Evolutionary conservation across 768 basidiomycete genomes (phyloP).

Genomic region (Glaciozyma martinii): DNA sequence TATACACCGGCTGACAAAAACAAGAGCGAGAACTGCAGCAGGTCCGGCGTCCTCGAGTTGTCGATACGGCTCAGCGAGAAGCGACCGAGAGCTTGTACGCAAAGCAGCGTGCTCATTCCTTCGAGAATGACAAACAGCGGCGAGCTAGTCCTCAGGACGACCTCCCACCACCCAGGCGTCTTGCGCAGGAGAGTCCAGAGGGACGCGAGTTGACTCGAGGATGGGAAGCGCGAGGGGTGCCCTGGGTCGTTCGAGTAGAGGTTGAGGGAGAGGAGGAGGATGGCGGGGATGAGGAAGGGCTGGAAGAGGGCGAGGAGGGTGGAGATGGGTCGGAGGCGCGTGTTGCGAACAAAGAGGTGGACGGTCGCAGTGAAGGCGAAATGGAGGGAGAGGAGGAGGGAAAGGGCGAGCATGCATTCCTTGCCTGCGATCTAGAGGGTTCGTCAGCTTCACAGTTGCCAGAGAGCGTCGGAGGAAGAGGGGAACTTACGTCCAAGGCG

Average conservation of each 20-base stretch:
- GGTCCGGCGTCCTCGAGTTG: conserved; percentile 10
- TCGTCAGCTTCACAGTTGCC: not conserved
- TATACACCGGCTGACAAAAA: conserved; percentile 24
- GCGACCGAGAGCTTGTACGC: conserved; percentile 22
- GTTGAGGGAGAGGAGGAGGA: conserved; percentile 35
- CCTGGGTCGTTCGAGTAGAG: conserved; percentile 36
- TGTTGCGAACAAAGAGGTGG: conserved; percentile 26
- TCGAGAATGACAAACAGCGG: conserved; percentile 36
- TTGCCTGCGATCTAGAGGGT: conserved; percentile 32
- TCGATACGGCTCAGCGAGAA: conserved; percentile 31
- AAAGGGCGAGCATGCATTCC: conserved; percentile 28
- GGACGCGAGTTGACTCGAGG: not conserved
- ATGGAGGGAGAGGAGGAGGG: conserved; percentile 29
- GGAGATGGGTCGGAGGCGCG: conserved; percentile 27
- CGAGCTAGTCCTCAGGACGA: conserved; percentile 20
- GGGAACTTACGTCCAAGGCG: conserved; percentile 29
- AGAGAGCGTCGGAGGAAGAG: not conserved
- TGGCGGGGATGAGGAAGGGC: conserved; percentile 29
- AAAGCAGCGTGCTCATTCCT: conserved; percentile 30
- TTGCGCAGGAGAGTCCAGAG: not conserved
- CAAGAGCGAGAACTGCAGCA: conserved; percentile 28
- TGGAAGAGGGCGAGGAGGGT: conserved; percentile 17
- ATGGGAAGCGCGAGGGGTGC: not conserved
- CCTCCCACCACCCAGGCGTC: conserved; percentile 29
- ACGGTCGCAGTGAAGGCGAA: conserved; percentile 22